phyloP scores from a whole-genome alignment of 768 basidiomycete genomes.

The Podaxis pistillaris region DNA sequence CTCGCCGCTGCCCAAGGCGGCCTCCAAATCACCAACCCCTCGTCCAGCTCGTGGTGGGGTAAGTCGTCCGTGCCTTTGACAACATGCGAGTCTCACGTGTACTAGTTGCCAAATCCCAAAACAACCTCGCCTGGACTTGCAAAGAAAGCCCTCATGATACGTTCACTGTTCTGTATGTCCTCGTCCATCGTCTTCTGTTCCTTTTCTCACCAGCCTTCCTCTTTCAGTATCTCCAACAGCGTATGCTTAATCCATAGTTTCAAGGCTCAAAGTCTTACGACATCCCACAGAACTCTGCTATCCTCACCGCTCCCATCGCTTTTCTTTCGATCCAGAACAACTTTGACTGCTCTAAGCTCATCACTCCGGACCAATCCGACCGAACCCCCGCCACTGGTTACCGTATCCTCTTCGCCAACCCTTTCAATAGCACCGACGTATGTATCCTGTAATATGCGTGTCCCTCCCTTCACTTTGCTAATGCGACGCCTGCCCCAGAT shows the following conservation, averaged over 20 bases:
- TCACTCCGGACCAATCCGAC: slow-evolving; percentile 45
- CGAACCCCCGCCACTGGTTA: slow-evolving; percentile 45
- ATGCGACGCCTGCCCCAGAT: slow-evolving; percentile 34
- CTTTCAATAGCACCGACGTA: slow-evolving; percentile 52
- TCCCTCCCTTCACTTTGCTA: not conserved
- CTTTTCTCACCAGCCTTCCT: slow-evolving; percentile 15
- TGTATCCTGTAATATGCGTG: slow-evolving; percentile 23
- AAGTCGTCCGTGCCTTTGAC: slow-evolving; percentile 22
- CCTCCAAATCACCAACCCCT: slow-evolving; percentile 45
- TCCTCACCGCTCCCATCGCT: slow-evolving; percentile 41
- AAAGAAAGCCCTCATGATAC: slow-evolving; percentile 29
- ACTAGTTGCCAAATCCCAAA: slow-evolving; percentile 54
- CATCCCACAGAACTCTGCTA: slow-evolving; percentile 25
- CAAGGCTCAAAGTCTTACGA: not conserved
- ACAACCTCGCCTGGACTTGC: slow-evolving; percentile 63
- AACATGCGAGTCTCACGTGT: not conserved
- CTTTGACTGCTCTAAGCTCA: slow-evolving; percentile 55
- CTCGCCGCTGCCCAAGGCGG: slow-evolving; percentile 33
- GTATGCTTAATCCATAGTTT: slow-evolving; percentile 1
- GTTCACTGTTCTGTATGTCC: slow-evolving; percentile 56
- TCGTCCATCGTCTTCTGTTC: slow-evolving; percentile 5
- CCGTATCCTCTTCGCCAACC: slow-evolving; percentile 48
- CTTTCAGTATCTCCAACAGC: slow-evolving; percentile 41
- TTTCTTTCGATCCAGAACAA: slow-evolving; percentile 52
- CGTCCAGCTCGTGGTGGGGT: slow-evolving; percentile 61